Evolutionary conservation across 169 alveolate species (phyloP), one percentile per base, ranked within the genome.

Genomic region (Babesia bigemina): DNA sequence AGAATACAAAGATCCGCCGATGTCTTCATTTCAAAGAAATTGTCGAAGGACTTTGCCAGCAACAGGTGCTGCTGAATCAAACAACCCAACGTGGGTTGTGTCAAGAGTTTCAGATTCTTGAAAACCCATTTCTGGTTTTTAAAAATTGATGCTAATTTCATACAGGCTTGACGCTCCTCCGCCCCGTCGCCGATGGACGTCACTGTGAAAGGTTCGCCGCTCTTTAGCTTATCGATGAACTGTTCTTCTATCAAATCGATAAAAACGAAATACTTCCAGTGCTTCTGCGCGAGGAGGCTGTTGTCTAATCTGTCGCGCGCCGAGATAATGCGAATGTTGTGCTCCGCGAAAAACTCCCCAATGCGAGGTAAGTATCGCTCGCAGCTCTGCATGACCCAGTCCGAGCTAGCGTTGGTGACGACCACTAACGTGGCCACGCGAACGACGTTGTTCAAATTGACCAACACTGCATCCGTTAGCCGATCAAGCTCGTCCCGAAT

Each of bases 81-180:
- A 63, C 91, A 91, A 60, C 79, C 71, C 67, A 92, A 84, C 11
- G 95, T 85, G 3, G 96, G 96, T 74, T 92, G 95, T 10, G 86
- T 57, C 70, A 92, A 76, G 63, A 92, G 85, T 61, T 92, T 92
- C 59, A 92, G 74, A 22, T 92, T 90, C 69, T 92, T 92, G 84
- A 92, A 91, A 10, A 86, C 58, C 92, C 96, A 92, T 36, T 77
- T 77, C 24, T 85, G 84, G 75, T 79, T 84, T 57, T 91, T 84
- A 50, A 87, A 74, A 44, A 73, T 70, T 29, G 91, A 70, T 42
- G 94, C 91, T 57, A 92, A 70, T 50, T 90, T 87, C 86, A 92
- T 71, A 55, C 96, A 92, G 6, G 96, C 96, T 58, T 92, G 93
- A n/a, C 96, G 84, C 77, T 92, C 96, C 50, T 91, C 95, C 45